Evolutionary conservation across 192 early-diverging fungal species (phyloP).

Genomic region (Rhizoclosmatium globosum): DNA sequence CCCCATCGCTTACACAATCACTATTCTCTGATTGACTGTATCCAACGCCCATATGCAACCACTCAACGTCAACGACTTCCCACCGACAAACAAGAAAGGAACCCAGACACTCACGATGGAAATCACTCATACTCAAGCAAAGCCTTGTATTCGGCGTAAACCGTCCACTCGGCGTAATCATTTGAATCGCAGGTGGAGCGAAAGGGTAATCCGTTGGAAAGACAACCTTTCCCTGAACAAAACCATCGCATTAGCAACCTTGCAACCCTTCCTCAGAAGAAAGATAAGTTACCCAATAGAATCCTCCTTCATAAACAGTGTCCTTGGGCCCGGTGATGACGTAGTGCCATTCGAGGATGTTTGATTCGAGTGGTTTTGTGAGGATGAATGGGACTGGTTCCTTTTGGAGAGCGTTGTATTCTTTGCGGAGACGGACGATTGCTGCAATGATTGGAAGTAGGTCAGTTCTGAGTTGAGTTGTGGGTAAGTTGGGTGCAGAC

Average conservation of each 20-base stretch:
- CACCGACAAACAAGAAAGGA: background rate
- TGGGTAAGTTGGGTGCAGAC: background rate
- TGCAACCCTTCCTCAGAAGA: background rate
- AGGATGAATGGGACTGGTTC: slow-evolving; percentile 85
- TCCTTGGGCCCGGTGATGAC: slow-evolving; percentile 95
- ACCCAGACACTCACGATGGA: slow-evolving; percentile 52
- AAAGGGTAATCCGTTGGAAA: slow-evolving; percentile 97
- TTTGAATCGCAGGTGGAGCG: slow-evolving; percentile 62
- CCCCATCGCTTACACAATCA: too few species aligned
- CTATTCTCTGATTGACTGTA: too few species aligned
- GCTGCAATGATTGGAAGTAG: slow-evolving; percentile 36
- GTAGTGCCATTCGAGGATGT: slow-evolving; percentile 99
- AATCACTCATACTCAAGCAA: slow-evolving; percentile 98
- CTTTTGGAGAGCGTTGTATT: slow-evolving; percentile 50
- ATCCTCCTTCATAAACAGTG: slow-evolving; percentile 73
- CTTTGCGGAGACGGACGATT: slow-evolving; percentile 57
- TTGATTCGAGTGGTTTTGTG: slow-evolving; percentile 90
- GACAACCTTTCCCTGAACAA: slow-evolving; percentile 79
- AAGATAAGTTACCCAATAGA: slow-evolving; percentile 6
- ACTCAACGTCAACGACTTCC: background rate
- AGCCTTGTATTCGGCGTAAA: slow-evolving; percentile 90
- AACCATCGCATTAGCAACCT: background rate
- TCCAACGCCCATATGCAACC: too few species aligned
- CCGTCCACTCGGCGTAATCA: slow-evolving; percentile 68
- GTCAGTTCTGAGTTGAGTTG: background rate